Evolutionary conservation across 352 stramenopile genomes (phyloP).

Genomic region (Phytophthora constricta): DNA sequence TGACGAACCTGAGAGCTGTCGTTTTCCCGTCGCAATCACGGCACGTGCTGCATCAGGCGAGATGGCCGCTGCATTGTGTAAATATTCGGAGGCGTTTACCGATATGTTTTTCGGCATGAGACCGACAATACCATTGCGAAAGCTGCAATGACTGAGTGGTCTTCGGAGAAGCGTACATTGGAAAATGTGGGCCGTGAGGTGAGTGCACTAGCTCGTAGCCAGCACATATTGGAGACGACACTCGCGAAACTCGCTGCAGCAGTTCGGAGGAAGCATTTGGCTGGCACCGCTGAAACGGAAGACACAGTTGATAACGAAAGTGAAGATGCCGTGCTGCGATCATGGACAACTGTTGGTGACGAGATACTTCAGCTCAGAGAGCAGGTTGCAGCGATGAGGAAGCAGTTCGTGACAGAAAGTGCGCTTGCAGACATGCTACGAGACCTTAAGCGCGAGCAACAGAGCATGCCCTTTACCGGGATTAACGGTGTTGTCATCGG

Average conservation of each 20-base stretch:
- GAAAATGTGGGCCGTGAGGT: constrained; percentile 53
- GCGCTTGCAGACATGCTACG: constrained; percentile 41
- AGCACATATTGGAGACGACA: constrained; percentile 42
- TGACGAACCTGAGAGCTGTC: constrained; percentile 39
- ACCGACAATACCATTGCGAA: constrained; percentile 29
- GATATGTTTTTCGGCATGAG: constrained; percentile 50
- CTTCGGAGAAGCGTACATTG: constrained; percentile 47
- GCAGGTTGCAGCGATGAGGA: constrained; percentile 48
- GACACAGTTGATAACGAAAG: constrained; percentile 1
- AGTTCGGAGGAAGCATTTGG: constrained; percentile 23
- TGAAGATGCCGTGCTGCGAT: constrained; percentile 15
- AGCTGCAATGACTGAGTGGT: constrained; percentile 36
- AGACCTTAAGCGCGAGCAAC: constrained; percentile 50
- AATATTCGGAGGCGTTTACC: constrained; percentile 67
- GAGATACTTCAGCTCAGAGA: constrained; percentile 48
- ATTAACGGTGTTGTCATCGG: constrained; percentile 33
- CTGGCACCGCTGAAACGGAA: not conserved
- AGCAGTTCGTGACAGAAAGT: constrained; percentile 60
- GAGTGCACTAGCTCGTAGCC: constrained; percentile 49
- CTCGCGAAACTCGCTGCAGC: constrained; percentile 30
- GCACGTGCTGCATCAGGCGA: constrained; percentile 36
- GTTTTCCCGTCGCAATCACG: constrained; percentile 39
- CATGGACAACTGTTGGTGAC: constrained; percentile 29
- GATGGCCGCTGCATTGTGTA: constrained; percentile 45
- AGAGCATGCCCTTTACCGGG: constrained; percentile 14